Base-by-base conservation (phyloP, 495 filamentous ascomycete species). In the Penicillium alfredii region DNA sequence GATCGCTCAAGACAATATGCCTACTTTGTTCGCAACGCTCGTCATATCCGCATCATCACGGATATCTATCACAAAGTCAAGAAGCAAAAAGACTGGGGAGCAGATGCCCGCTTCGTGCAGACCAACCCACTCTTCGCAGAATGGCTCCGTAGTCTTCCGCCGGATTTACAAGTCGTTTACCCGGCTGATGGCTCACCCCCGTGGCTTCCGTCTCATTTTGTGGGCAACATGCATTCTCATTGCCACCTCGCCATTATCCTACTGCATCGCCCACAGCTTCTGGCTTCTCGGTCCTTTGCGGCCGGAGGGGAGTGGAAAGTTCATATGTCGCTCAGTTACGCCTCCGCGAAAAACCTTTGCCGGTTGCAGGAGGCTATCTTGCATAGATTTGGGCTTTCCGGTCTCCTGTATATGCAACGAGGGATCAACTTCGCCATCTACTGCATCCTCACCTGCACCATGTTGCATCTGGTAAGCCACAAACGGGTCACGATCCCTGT, bases 341-440 rank as follows among this genome's bases (percentile, higher is more conserved):
- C 78, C 24, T 84, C 90, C 7, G 88, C 93, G 32, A 94, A 93
- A 63, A 77, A 72, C 43, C 76, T 98, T 15, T 94, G 92, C 64
- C 78, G 86, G 42, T 60, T 97, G n/a, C 86, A 95, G 55, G 92
- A 97, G 64, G 82, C 79, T 8, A 80, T 97, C 40, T 51, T 93
- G 30, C 68, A 80, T 35, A 71, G 76, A 1, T 94, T 82, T 56
- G 87, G 88, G 1, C 61, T 94, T 29, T 72, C 76, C 29, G 93
- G 92, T 1, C 68, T 97, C 2, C 72, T 89, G 40, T 93, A 82
- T 69, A 97, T 98, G 92, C 81, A 88, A 54, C 73, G 92, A 44
- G 92, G 92, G 22, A 86, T 96, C 50, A 94, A 88, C 64, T 96
- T 94, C 56, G 87, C 88, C 13, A 93, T 98, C 13, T 98, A 98